These are phyloP conservation scores for Penicillium nucicola DNA, from an alignment of 495 filamentous ascomycete genomes.

Conservation along the genomic window DNA sequence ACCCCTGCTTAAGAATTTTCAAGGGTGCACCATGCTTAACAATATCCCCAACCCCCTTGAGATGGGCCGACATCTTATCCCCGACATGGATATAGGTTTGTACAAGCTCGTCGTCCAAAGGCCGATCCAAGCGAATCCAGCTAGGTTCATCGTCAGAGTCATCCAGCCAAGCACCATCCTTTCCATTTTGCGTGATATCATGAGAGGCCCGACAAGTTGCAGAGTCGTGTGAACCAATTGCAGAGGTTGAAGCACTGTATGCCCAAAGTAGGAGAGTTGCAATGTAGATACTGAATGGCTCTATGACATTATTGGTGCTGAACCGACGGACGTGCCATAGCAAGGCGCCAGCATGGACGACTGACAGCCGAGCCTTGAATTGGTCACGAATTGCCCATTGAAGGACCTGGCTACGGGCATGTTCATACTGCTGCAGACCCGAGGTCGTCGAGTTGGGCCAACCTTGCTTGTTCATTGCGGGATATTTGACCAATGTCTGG, in stretches of 20 bases:
- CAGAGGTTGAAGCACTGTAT: conserved; percentile 1
- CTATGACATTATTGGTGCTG: neutral
- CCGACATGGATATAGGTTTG: conserved; percentile 2
- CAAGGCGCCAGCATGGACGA: neutral
- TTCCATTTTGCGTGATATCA: too few species aligned
- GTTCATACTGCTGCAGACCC: neutral
- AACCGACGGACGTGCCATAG: conserved; percentile 5
- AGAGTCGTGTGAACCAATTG: too few species aligned
- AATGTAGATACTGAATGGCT: neutral
- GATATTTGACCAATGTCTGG: neutral
- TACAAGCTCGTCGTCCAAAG: conserved; percentile 2
- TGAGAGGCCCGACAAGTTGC: too few species aligned
- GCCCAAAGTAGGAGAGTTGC: conserved; percentile 2
- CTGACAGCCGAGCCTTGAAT: conserved; percentile 3
- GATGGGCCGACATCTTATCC: neutral
- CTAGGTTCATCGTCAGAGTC: neutral
- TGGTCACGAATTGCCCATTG: conserved; percentile 6
- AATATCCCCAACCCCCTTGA: conserved; percentile 3
- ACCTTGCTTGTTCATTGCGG: neutral
- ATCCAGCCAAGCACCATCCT: too few species aligned
- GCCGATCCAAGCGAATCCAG: conserved; percentile 1
- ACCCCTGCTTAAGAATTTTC: conserved; percentile 2
- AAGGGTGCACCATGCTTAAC: neutral
- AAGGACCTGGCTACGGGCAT: neutral
- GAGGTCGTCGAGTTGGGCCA: too few species aligned